Evolutionary conservation across 345 rosid genomes (phyloP).

Genomic region (Euphorbia lathyris): DNA sequence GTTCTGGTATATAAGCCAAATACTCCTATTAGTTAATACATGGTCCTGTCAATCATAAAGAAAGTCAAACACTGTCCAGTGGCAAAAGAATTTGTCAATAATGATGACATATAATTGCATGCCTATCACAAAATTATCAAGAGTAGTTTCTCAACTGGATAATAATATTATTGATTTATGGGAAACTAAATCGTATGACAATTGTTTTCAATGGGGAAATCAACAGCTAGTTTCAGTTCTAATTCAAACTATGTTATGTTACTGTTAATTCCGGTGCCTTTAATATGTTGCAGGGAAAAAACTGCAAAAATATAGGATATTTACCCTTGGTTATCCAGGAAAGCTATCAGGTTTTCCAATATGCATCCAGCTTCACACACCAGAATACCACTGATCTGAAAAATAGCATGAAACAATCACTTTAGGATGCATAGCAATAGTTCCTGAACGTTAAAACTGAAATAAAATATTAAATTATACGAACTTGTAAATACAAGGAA

Average conservation of each 20-base stretch:
- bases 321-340: conserved; percentile 82
- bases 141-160: not conserved
- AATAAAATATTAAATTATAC: not conserved
- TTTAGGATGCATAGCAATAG: not conserved
- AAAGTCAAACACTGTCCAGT: not conserved
- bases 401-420: conserved; percentile 9
- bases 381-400: conserved; percentile 84
- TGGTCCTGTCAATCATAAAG: not conserved
- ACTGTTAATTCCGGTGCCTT: not conserved
- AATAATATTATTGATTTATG: not conserved
- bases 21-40: not conserved
- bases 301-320: conserved; percentile 12
- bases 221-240: conserved; percentile 4
- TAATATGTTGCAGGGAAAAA: not conserved
- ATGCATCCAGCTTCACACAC: conserved; percentile 99
- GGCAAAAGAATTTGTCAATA: not conserved
- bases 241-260: no score
- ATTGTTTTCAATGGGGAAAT: not conserved
- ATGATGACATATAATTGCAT: not conserved
- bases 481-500: not conserved
- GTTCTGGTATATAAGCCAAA: no score
- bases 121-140: not conserved
- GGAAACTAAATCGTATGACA: not conserved
- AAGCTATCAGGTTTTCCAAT: conserved; percentile 76
- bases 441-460: not conserved